Base-by-base conservation (phyloP, 2,329 filamentous ascomycete species). In the Kalmusia sp. region DNA sequence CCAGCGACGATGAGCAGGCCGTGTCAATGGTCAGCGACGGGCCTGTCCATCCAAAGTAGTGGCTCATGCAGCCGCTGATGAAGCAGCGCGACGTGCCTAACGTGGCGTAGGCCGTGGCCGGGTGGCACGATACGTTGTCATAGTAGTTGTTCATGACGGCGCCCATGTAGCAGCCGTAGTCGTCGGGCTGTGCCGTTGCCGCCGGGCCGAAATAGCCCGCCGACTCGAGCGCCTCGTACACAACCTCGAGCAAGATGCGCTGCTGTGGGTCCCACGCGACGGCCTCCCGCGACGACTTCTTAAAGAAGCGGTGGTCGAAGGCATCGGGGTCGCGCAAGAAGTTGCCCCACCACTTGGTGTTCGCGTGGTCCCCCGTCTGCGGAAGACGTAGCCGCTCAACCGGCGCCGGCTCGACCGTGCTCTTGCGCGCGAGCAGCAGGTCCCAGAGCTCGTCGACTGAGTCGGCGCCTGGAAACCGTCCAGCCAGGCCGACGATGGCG, bases 281-380 rank as follows among this genome's bases (percentile, higher is more conserved):
- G 2, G 67, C 64, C 22, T 71, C 67, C 8, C 51, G 49, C 11
- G 52, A 34, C 8, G 56, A 63, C 9, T 59, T 54, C 9, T 52
- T 39, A 37, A 72, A 72, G 52, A 72, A 71, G 2, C 35, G 30
- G 27, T 73, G 67, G 34, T 78, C 73, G 30, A 79, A 58, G 12
- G 22, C n/a, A 4, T 49, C 63, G 59, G 12, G 57, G 39, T 77
- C 71, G 28, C 54, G 33, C 15, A 66, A 37, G 41, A 64, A 63
- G 45, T 66, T 62, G n/a, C 59, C 61, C 24, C n/a, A n/a, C n/a
- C n/a, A n/a, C n/a, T n/a, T n/a, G n/a, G n/a, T n/a, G n/a, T n/a
- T n/a, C n/a, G n/a, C n/a, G n/a, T n/a, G n/a, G n/a, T n/a, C n/a
- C n/a, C n/a, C n/a, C n/a, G n/a, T n/a, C n/a, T n/a, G n/a, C n/a